phyloP scores from a whole-genome alignment of 2,329 filamentous ascomycete species.

The Aaosphaeria pasadenensis region DNA sequence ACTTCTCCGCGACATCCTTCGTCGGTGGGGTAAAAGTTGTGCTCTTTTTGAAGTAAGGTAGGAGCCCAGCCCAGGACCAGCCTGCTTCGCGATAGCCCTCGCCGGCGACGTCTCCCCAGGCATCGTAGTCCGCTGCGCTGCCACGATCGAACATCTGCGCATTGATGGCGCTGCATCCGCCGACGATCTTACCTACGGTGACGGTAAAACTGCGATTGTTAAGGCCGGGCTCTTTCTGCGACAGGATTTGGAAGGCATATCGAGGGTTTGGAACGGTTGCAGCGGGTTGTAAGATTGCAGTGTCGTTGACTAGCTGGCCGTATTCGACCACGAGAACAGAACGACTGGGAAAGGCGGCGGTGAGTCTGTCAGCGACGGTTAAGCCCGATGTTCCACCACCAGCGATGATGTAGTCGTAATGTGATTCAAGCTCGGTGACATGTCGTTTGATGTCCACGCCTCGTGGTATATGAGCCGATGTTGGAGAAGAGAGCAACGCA shows the following conservation, averaged over 20 bases:
- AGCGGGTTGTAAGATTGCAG: conserved; percentile 3
- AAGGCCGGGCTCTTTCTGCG: conserved; percentile 4
- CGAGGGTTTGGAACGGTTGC: conserved; percentile 2
- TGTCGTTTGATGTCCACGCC: background rate
- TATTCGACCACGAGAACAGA: conserved; percentile 14
- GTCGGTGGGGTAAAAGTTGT: conserved; percentile 5
- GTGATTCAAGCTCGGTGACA: conserved; percentile 5
- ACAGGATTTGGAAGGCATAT: conserved; percentile 8
- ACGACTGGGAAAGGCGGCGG: conserved; percentile 3
- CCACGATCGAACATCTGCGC: conserved; percentile 30
- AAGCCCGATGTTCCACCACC: conserved; percentile 14
- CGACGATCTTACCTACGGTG: conserved; percentile 19
- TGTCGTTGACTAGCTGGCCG: conserved; percentile 9
- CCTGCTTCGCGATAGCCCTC: conserved; percentile 36
- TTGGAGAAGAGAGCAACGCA: background rate
- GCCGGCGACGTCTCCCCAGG: conserved; percentile 39
- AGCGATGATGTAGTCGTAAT: conserved; percentile 19
- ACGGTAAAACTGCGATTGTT: conserved; percentile 6
- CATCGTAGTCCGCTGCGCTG: conserved; percentile 38
- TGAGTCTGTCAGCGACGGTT: conserved; percentile 12
- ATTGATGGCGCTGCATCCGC: conserved; percentile 29
- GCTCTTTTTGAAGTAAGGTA: conserved; percentile 33
- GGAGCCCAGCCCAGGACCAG: conserved; percentile 53
- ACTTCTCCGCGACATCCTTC: conserved; percentile 2
- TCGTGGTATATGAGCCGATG: background rate